Conservation (phyloP, 2,329 filamentous ascomycete genomes). For the Aspergillus fumigatiaffinis region DNA sequence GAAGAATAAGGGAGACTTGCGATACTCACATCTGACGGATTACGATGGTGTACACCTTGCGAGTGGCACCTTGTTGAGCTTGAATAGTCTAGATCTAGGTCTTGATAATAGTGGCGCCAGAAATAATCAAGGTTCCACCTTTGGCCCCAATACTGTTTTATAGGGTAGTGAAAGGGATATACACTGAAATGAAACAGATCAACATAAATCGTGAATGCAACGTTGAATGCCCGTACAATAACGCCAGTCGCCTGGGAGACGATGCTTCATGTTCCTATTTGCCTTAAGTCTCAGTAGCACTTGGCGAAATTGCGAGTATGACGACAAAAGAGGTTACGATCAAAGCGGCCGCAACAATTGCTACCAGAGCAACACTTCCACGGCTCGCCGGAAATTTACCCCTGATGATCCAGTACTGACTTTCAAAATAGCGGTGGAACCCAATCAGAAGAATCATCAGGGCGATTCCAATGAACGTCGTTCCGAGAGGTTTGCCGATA, state of each 20-base stretch:
- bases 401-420: constrained; percentile 63
- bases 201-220: not conserved
- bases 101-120: not conserved
- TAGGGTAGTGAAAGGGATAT: not conserved
- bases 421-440: constrained; percentile 64
- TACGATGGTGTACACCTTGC: not conserved
- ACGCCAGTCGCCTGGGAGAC: not conserved
- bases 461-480: constrained; percentile 60
- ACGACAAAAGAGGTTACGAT: constrained; percentile 59
- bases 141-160: not conserved
- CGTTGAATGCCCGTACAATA: not conserved
- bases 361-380: constrained; percentile 58
- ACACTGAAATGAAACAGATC: not conserved
- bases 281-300: constrained; percentile 26
- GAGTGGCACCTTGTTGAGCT: not conserved
- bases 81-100: not conserved
- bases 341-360: constrained; percentile 51
- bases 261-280: not conserved
- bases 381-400: constrained; percentile 64
- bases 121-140: not conserved
- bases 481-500: constrained; percentile 59
- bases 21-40: not conserved
- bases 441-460: constrained; percentile 59
- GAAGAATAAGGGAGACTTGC: not conserved
- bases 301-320: constrained; percentile 53